phyloP scores from a whole-genome alignment of 176 grass and related monocot species.

The Eragrostis curvula region DNA sequence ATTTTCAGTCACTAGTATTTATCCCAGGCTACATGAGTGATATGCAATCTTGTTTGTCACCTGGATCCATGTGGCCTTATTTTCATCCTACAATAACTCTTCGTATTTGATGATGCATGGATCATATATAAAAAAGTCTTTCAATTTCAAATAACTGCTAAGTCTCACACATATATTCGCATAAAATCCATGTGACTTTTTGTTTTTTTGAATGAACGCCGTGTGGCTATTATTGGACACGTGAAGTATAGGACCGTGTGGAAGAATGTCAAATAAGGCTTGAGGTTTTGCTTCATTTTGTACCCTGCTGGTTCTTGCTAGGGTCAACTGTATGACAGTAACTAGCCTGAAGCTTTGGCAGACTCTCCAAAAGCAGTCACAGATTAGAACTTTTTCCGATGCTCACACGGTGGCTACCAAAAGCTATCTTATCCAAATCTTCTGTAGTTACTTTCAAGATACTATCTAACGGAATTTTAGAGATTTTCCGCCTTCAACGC shows the following conservation, averaged over 20 bases:
- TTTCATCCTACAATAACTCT: too few species aligned
- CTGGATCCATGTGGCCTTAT: too few species aligned
- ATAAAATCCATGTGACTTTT: too few species aligned
- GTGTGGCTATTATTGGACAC: constrained; percentile 11
- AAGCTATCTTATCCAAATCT: constrained; percentile 52
- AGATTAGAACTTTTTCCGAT: constrained; percentile 38
- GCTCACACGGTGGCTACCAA: constrained; percentile 8
- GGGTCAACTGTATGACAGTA: constrained; percentile 24
- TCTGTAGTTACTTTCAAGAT: constrained; percentile 49
- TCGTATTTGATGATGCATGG: too few species aligned
- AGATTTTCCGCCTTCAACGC: neutral
- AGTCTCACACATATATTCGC: too few species aligned
- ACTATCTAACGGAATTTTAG: neutral
- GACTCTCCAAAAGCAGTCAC: constrained; percentile 46
- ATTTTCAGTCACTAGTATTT: too few species aligned
- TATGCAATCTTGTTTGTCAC: too few species aligned
- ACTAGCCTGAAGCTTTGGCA: constrained; percentile 23
- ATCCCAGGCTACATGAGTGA: too few species aligned
- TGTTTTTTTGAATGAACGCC: too few species aligned
- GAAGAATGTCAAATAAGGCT: constrained; percentile 41
- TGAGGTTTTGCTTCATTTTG: constrained; percentile 12
- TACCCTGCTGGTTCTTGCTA: constrained; percentile 34
- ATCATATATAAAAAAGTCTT: too few species aligned
- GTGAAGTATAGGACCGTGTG: neutral
- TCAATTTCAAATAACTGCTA: too few species aligned